phyloP scores from a whole-genome alignment of 2,329 filamentous ascomycete genomes.

The Davidsoniella virescens region DNA sequence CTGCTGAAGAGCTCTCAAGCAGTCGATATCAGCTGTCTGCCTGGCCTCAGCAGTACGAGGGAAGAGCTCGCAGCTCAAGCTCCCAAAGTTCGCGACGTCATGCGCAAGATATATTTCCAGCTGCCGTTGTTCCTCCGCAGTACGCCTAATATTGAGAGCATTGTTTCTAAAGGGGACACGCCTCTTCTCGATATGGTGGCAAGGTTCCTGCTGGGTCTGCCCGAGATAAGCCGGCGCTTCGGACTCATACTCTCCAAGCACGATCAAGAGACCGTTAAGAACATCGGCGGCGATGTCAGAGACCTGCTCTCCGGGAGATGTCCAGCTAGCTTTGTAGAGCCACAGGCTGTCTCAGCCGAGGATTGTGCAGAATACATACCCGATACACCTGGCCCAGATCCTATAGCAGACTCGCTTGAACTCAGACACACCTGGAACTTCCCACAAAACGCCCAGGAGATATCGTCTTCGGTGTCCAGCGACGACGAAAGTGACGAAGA shows the following conservation, averaged over 20 bases:
- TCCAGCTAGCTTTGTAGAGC: conserved; percentile 8
- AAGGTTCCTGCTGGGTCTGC: conserved; percentile 3
- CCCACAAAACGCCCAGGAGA: neutral
- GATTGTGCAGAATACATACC: conserved; percentile 4
- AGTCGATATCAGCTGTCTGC: neutral
- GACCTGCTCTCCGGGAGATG: conserved; percentile 3
- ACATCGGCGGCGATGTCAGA: conserved; percentile 6
- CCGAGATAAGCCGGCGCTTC: conserved; percentile 6
- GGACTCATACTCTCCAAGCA: neutral
- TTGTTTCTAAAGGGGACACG: neutral
- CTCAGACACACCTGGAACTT: conserved; percentile 8
- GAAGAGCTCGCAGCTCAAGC: conserved; percentile 1
- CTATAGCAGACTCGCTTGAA: conserved; percentile 2
- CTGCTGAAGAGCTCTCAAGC: neutral
- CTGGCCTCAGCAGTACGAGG: neutral
- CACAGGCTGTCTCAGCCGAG: neutral
- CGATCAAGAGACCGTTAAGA: neutral
- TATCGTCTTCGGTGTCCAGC: neutral
- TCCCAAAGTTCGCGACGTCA: neutral
- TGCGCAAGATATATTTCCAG: neutral
- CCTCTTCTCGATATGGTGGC: conserved; percentile 5
- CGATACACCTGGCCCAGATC: neutral
- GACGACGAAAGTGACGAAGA: neutral
- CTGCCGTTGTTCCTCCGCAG: conserved; percentile 2
- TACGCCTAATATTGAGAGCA: neutral